phyloP scores from a whole-genome alignment of 176 grass and related monocot genomes.

The Oryza punctata region DNA sequence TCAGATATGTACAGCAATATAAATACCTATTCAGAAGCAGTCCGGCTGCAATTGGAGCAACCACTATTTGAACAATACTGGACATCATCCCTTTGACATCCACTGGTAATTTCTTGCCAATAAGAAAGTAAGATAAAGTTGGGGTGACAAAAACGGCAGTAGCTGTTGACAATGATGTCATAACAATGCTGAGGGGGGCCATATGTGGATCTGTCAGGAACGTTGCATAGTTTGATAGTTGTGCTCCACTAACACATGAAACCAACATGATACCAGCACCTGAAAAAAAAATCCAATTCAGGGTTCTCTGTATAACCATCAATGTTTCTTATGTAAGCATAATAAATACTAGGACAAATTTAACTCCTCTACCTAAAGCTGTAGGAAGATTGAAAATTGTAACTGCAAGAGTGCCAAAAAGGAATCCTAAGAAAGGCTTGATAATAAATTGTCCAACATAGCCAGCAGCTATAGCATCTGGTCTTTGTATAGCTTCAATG shows the following conservation, averaged over 20 bases:
- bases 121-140: slow-evolving; percentile 87
- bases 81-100: slow-evolving; percentile 97
- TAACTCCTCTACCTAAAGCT: slow-evolving; percentile 60
- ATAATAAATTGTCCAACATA: slow-evolving; percentile 86
- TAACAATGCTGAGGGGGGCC: slow-evolving; percentile 97
- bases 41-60: slow-evolving; percentile 89
- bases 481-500: slow-evolving; percentile 83
- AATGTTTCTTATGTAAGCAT: slow-evolving; percentile 19
- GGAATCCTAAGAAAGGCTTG: slow-evolving; percentile 85
- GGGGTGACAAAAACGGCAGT: slow-evolving; percentile 88
- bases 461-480: slow-evolving; percentile 70
- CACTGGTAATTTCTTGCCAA: slow-evolving; percentile 91
- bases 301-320: not conserved
- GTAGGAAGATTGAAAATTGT: slow-evolving; percentile 73
- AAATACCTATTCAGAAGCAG: slow-evolving; percentile 89
- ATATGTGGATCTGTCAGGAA: slow-evolving; percentile 88
- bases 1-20: slow-evolving; percentile 1
- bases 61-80: slow-evolving; percentile 92
- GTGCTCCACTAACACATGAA: slow-evolving; percentile 94
- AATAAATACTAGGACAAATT: not conserved
- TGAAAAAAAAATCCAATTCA: slow-evolving; percentile 35
- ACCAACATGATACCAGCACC: slow-evolving; percentile 98
- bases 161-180: slow-evolving; percentile 97
- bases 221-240: slow-evolving; percentile 94
- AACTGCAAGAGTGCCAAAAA: slow-evolving; percentile 88